A percentile compares a stretch with the other conserved stretches of the same genome.
phyloP scores from a whole-genome alignment of 495 filamentous ascomycete genomes.

The Penicillium daleae region DNA sequence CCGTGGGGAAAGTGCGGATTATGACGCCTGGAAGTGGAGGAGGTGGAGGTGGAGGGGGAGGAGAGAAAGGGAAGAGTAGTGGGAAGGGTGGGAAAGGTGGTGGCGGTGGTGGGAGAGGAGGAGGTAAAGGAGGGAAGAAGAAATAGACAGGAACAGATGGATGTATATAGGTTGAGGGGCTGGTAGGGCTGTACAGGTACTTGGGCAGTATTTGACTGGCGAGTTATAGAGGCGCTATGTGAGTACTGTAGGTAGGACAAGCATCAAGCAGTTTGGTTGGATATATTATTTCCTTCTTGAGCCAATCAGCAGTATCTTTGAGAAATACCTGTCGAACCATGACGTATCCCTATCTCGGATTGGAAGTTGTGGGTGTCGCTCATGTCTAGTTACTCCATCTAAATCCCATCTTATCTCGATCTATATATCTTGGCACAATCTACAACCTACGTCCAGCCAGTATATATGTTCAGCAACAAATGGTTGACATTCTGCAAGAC shows the following conservation, averaged over 20 bases:
- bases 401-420: background rate
- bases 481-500: background rate
- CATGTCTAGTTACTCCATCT: no score
- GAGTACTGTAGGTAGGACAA: no score
- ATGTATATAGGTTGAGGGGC: background rate
- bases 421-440: background rate
- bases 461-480: background rate
- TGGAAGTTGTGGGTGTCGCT: no score
- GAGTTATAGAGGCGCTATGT: background rate
- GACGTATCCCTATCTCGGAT: no score
- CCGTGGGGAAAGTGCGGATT: slow-evolving; percentile 84
- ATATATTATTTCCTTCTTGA: no score
- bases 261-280: no score
- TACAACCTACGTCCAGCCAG: background rate
- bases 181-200: background rate
- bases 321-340: no score
- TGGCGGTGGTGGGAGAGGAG: slow-evolving; percentile 48
- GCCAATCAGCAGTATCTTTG: no score
- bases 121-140: slow-evolving; percentile 39
- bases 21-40: slow-evolving; percentile 60
- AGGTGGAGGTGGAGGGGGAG: slow-evolving; percentile 39
- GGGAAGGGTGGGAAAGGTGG: slow-evolving; percentile 50
- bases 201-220: background rate
- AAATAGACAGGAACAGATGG: slow-evolving; percentile 4
- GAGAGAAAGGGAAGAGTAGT: slow-evolving; percentile 51